Evolutionary conservation across 768 basidiomycete species (phyloP).

Genomic region (Fomitopsis serialis): DNA sequence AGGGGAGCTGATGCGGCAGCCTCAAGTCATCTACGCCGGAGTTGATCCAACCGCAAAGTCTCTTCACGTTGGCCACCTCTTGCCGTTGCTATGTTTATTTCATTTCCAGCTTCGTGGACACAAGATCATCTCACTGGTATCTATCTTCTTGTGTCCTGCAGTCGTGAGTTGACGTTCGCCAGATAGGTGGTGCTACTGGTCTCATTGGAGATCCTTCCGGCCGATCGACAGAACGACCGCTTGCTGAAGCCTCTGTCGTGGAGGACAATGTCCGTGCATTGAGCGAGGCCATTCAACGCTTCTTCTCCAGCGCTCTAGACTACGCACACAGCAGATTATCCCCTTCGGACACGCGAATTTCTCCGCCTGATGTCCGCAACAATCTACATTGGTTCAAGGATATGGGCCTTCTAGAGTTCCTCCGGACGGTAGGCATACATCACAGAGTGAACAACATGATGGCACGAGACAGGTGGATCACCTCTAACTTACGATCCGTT

Average conservation of each 20-base stretch:
- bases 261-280: conserved; percentile 63
- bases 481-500: not conserved
- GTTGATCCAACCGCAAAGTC: conserved; percentile 90
- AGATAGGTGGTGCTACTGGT: conserved; percentile 97
- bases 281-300: conserved; percentile 55
- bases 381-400: conserved; percentile 77
- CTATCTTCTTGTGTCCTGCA: conserved; percentile 22
- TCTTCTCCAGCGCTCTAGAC: conserved; percentile 60
- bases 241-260: conserved; percentile 54
- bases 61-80: conserved; percentile 89
- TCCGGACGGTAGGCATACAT: conserved; percentile 74
- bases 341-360: conserved; percentile 4
- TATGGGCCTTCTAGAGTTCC: conserved; percentile 75
- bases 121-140: conserved; percentile 74
- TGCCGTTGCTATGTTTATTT: conserved; percentile 80
- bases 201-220: conserved; percentile 98
- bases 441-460: conserved; percentile 88
- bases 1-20: conserved; percentile 6
- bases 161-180: conserved; percentile 4
- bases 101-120: conserved; percentile 91
- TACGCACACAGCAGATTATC: conserved; percentile 47
- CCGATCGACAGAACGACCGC: conserved; percentile 71
- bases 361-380: conserved; percentile 43
- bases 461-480: conserved; percentile 70
- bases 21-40: conserved; percentile 73